These are phyloP conservation scores for Vigna angularis DNA, from an alignment of 306 rosid species.

Conservation along the genomic window DNA sequence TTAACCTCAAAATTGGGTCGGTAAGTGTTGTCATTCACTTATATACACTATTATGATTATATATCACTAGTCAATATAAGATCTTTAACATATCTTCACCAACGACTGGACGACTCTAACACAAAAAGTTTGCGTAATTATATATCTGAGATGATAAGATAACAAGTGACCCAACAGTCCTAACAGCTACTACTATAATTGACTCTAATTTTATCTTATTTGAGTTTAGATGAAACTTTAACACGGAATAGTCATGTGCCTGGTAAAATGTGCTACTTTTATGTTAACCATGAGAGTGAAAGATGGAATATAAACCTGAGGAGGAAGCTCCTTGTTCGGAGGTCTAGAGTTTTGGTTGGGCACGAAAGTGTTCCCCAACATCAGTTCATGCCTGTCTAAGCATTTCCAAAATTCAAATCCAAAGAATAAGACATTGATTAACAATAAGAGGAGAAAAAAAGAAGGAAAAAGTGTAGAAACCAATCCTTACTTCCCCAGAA, in stretches of 20 bases:
- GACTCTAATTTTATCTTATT: background rate
- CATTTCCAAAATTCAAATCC: constrained; percentile 28
- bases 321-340: constrained; percentile 83
- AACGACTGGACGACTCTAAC: background rate
- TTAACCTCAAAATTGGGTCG: background rate
- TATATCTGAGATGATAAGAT: too few species aligned
- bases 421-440: background rate
- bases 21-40: background rate
- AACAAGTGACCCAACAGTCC: too few species aligned
- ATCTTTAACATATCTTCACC: too few species aligned
- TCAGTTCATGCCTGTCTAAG: constrained; percentile 82
- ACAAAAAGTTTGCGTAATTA: too few species aligned
- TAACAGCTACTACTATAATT: background rate
- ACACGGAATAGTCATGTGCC: background rate
- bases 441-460: background rate
- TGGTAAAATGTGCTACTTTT: background rate
- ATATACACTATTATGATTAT: background rate
- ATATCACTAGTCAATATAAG: background rate
- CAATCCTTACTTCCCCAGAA: constrained; percentile 86
- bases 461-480: background rate
- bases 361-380: constrained; percentile 78
- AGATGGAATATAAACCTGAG: constrained; percentile 60
- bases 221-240: background rate
- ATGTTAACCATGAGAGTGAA: background rate
- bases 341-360: constrained; percentile 60